These are phyloP conservation scores for Massariosphaeria phaeospora DNA, from an alignment of 495 filamentous ascomycete species.

Conservation along the genomic window DNA sequence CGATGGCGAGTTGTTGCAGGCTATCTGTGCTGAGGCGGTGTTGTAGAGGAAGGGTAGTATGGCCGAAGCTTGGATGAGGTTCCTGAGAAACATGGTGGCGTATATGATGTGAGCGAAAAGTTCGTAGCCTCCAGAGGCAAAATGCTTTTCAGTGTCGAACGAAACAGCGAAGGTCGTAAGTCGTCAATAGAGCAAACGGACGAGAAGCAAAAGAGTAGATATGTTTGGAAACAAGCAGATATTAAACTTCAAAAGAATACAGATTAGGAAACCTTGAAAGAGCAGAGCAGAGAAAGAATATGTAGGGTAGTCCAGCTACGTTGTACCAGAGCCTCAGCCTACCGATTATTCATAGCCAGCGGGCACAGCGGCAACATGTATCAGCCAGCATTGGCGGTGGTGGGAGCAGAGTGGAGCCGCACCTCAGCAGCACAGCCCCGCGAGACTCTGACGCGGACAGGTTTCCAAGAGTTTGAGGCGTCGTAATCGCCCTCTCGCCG, in stretches of 20 bases:
- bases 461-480: constrained; percentile 16
- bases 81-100: constrained; percentile 11
- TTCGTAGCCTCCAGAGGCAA: background rate
- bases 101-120: background rate
- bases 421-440: constrained; percentile 1
- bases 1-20: constrained; percentile 59
- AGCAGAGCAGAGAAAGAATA: background rate
- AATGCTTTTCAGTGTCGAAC: background rate
- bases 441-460: background rate
- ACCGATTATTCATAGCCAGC: background rate
- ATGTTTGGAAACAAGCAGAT: background rate
- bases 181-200: background rate
- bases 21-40: constrained; percentile 27
- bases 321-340: background rate
- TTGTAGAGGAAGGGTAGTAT: constrained; percentile 25
- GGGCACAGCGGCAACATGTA: too few relatives aligned
- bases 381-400: background rate
- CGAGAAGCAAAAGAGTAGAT: background rate
- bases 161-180: background rate
- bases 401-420: constrained; percentile 6
- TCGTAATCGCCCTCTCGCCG: constrained; percentile 18
- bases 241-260: background rate
- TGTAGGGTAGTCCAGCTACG: background rate
- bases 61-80: constrained; percentile 7
- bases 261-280: too few relatives aligned